Base-by-base conservation (phyloP, 768 basidiomycete species). In the Rhizopogon rudus region DNA sequence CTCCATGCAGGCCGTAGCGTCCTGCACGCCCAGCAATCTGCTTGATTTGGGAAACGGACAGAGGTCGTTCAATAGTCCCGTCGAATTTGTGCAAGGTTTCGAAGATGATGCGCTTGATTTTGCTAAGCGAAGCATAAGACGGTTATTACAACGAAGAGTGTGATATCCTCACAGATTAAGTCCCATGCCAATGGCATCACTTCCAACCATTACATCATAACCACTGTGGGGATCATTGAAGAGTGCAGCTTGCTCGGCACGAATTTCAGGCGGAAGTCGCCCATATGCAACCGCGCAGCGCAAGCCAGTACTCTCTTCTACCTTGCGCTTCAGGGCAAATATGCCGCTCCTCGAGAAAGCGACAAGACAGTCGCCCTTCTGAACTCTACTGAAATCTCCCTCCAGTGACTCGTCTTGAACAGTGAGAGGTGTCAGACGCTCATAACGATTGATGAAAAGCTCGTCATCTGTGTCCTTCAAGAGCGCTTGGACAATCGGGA, bases 171-270 rank as follows among this genome's bases (percentile, higher is more conserved):
- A 98, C 97, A 99, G 72, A 66, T 99, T 98, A 20, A 99, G 78
- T 0, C 97, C 97, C 93, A 99, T 95, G 2, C 97, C 94, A 48
- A 98, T 87, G 0, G 94, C 93, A 64, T 99, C 97, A 62, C 91
- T 94, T 1, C 92, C 96, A 16, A 98, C 83, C 41, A 99, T 78
- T 2, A 98, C 86, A 61, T 96, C 90, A 63, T 89, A 91, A 1
- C 83, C 86, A n/a, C 87, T 91, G 41, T 81, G 65, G 0, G 83
- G 83, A 57, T 91, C 82, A 63, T 99, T 98, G 78, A 98, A 98
- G 35, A 93, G 77, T 9, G 83, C 82, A 1, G 97, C 97, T 67
- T 98, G 96, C 64, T 94, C 90, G 56, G 86, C 92, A 35, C 94
- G 77, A 51, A 93, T 83, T 68, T 98, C 95, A 0, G 96, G 95